phyloP scores from a whole-genome alignment of 2,329 filamentous ascomycete genomes.

The Cadophora luteo-olivacea region DNA sequence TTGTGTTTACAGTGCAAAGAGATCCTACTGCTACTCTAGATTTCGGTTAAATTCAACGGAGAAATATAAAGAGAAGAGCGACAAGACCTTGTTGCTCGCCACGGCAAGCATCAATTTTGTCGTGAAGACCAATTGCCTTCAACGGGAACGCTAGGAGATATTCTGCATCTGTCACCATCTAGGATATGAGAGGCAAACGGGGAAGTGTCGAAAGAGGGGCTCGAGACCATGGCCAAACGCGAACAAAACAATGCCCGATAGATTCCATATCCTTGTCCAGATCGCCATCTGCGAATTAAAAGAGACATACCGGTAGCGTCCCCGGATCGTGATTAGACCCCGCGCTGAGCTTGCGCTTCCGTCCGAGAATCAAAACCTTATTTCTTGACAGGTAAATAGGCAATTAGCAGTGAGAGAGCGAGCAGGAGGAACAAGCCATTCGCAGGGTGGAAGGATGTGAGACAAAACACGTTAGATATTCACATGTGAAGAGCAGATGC shows the following conservation, averaged over 20 bases:
- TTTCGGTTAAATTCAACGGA: neutral
- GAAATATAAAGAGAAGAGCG: neutral
- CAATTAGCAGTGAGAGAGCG: too few species aligned
- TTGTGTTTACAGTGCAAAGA: neutral
- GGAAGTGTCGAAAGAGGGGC: neutral
- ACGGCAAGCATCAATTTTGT: neutral
- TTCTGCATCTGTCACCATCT: neutral
- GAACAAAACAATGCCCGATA: constrained; percentile 7
- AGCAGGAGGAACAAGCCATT: neutral
- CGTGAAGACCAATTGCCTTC: neutral
- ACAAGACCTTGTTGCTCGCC: neutral
- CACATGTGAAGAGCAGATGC: neutral
- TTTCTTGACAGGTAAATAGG: neutral
- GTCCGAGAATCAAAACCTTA: neutral
- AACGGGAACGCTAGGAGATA: neutral
- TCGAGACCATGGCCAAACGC: constrained; percentile 14
- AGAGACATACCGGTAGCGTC: neutral
- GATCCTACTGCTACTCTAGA: neutral
- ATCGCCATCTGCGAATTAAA: neutral
- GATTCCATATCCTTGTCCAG: neutral
- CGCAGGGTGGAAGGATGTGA: neutral
- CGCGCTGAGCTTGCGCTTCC: constrained; percentile 2
- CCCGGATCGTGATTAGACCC: neutral
- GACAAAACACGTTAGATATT: constrained; percentile 4
- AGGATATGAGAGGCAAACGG: neutral